Conservation (phyloP, 306 rosid species). For the Lathyrus sativus region DNA sequence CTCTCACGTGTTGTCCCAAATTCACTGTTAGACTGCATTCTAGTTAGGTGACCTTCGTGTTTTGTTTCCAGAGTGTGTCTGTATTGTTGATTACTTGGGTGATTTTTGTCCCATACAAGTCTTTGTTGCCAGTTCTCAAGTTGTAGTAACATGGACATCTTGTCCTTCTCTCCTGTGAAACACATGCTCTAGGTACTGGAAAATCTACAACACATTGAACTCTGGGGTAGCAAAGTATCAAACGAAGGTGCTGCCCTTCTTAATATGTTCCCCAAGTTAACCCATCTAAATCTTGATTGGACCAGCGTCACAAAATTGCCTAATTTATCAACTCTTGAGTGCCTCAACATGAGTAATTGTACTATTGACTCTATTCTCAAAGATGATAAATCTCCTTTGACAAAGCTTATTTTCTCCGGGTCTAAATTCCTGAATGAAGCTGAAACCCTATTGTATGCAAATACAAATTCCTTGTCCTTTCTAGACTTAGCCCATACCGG, state of each 20-base stretch:
- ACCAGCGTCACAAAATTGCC: conserved; percentile 76
- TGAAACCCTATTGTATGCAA: conserved; percentile 53
- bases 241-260: conserved; percentile 68
- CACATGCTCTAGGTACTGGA: conserved; percentile 59
- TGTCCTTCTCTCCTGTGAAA: conserved; percentile 24
- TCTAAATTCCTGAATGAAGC: conserved; percentile 59
- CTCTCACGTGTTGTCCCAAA: not conserved
- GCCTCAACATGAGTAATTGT: conserved; percentile 82
- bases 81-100: not conserved
- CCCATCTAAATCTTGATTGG: conserved; percentile 83
- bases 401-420: conserved; percentile 70
- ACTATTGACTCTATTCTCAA: conserved; percentile 62
- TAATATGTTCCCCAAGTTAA: conserved; percentile 63
- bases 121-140: conserved; percentile 25
- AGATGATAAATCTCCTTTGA: conserved; percentile 60
- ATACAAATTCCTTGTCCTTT: conserved; percentile 51
- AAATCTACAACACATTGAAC: conserved; percentile 70
- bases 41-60: not conserved
- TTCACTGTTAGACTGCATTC: conserved; percentile 9
- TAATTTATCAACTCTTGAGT: conserved; percentile 58
- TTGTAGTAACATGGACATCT: not conserved
- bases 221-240: conserved; percentile 91
- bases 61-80: conserved; percentile 1
- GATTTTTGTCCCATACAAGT: not conserved
- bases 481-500: conserved; percentile 67